Percentiles rank a stretch among this genome's conserved stretches.
phyloP scores from a whole-genome alignment of 108 stramenopile species.

The Cyclotella sp. region DNA sequence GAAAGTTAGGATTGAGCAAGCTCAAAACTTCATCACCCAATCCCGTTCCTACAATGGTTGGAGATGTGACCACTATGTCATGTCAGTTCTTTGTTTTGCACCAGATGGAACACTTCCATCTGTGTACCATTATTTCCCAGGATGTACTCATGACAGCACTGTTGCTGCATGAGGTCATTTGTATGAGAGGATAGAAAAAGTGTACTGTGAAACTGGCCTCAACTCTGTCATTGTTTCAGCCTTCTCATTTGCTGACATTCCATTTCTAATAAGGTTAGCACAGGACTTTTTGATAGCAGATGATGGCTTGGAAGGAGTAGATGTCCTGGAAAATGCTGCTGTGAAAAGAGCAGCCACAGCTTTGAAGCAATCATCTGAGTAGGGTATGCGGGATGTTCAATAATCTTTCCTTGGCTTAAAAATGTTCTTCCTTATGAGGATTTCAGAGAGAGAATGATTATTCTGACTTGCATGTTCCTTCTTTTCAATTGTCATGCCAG shows the following conservation, averaged over 20 bases:
- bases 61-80: no score
- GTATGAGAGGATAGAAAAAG: slow-evolving; percentile 37
- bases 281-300: slow-evolving; percentile 21
- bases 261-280: slow-evolving; percentile 26
- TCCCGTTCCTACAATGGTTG: background rate
- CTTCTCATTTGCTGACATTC: background rate
- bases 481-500: no score
- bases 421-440: no score
- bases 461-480: no score
- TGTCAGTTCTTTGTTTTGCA: slow-evolving; percentile 46
- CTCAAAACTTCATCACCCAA: background rate
- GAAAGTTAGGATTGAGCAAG: background rate
- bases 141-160: slow-evolving; percentile 38
- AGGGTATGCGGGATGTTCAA: no score
- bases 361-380: no score
- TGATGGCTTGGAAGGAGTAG: background rate
- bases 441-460: no score
- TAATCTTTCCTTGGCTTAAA: no score
- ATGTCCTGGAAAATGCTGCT: background rate
- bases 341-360: slow-evolving; percentile 16
- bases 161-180: slow-evolving; percentile 37
- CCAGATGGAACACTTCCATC: slow-evolving; percentile 45
- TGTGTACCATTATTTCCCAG: slow-evolving; percentile 31
- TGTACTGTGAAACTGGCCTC: slow-evolving; percentile 15
- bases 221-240: slow-evolving; percentile 41